Evolutionary conservation across 2,329 filamentous ascomycete genomes (phyloP).

Genomic region (Botryotinia convoluta): DNA sequence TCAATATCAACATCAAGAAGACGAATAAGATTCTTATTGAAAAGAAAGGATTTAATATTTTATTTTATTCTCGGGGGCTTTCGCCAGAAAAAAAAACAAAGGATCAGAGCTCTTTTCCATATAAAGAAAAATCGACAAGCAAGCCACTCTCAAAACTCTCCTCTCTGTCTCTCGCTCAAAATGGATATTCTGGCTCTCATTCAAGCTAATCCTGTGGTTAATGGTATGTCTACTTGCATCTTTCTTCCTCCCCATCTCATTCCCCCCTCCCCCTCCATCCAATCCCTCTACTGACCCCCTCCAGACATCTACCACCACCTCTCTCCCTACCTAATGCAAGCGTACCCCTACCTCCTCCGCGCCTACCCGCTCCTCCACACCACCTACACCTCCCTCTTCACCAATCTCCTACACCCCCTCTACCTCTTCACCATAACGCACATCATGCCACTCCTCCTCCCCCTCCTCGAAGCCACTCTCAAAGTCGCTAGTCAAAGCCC

Average conservation of each 20-base stretch:
- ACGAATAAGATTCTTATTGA: not conserved
- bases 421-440: not conserved
- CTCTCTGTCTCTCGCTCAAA: not conserved
- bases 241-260: not conserved
- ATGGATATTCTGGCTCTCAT: not conserved
- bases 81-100: not conserved
- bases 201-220: not conserved
- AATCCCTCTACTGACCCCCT: too few relatives aligned
- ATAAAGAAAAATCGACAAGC: not conserved
- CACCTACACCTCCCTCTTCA: slow-evolving; percentile 10
- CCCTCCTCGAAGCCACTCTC: slow-evolving; percentile 19
- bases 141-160: not conserved
- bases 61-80: not conserved
- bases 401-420: slow-evolving; percentile 7
- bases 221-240: not conserved
- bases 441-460: slow-evolving; percentile 29
- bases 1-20: not conserved
- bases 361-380: slow-evolving; percentile 27
- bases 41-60: not conserved
- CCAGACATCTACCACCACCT: not conserved
- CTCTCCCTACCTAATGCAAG: not conserved
- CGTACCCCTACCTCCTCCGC: not conserved
- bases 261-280: too few relatives aligned
- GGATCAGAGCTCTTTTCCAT: not conserved
- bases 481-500: slow-evolving; percentile 32